Conservation (phyloP, 106 monocot genomes). For the Platanthera zijinensis region DNA sequence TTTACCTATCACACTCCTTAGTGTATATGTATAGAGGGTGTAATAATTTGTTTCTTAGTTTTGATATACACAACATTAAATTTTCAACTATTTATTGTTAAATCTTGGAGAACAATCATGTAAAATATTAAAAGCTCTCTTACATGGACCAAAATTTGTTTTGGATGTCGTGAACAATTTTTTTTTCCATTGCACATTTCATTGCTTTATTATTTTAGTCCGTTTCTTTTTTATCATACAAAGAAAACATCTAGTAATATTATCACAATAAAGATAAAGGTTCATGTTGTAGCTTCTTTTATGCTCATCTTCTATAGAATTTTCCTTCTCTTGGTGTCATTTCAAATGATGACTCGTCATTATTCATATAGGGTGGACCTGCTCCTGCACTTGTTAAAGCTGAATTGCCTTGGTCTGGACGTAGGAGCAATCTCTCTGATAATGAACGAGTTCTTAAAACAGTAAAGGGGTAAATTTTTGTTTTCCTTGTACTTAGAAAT, state of each 20-base stretch:
- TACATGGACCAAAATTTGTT: no score
- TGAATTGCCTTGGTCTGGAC: conserved; percentile 90
- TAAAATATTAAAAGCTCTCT: no score
- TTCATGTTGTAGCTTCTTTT: neutral
- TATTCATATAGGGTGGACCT: conserved; percentile 18
- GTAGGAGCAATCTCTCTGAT: conserved; percentile 66
- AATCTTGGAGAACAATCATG: no score
- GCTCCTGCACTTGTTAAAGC: conserved; percentile 69
- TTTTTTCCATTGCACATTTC: neutral
- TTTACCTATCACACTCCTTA: no score
- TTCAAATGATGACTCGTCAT: neutral
- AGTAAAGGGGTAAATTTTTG: conserved; percentile 73
- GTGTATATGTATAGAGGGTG: no score
- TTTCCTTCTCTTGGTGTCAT: neutral
- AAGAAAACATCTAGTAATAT: neutral
- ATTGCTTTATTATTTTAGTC: neutral
- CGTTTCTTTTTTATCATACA: neutral
- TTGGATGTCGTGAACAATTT: no score
- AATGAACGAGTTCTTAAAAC: conserved; percentile 86
- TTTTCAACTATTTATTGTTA: no score
- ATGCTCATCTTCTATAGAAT: neutral
- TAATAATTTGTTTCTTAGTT: no score
- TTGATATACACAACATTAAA: no score
- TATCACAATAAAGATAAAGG: neutral
- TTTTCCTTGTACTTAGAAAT: neutral